These are phyloP conservation scores for Marvania coccoides DNA, from an alignment of 139 green algal genomes.

Conservation along the genomic window DNA sequence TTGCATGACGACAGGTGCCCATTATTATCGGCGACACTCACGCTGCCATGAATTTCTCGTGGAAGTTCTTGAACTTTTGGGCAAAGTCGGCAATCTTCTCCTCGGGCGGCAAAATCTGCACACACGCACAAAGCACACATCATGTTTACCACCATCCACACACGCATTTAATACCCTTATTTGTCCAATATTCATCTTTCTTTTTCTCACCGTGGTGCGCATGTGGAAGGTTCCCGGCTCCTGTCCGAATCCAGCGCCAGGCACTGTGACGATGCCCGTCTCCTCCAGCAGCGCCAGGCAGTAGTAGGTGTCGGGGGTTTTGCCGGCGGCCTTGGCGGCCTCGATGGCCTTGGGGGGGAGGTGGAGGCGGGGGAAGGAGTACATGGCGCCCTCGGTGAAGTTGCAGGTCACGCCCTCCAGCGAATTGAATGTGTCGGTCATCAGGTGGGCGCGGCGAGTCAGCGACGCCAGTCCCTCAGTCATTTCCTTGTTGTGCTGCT, in stretches of 20 bases:
- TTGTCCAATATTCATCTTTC: slow-evolving; percentile 6
- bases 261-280: slow-evolving; percentile 90
- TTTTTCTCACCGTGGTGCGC: slow-evolving; percentile 91
- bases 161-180: no score
- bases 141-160: no score
- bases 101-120: slow-evolving; percentile 10
- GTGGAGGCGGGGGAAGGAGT: slow-evolving; percentile 68
- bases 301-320: slow-evolving; percentile 89
- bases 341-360: slow-evolving; percentile 58
- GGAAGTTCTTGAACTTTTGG: slow-evolving; percentile 71
- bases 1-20: no score
- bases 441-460: slow-evolving; percentile 62
- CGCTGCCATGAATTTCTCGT: slow-evolving; percentile 60
- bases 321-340: slow-evolving; percentile 65
- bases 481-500: slow-evolving; percentile 60
- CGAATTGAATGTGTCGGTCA: slow-evolving; percentile 76
- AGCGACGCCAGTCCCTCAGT: slow-evolving; percentile 56
- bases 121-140: no score
- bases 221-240: slow-evolving; percentile 85
- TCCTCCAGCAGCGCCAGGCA: slow-evolving; percentile 78
- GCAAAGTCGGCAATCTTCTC: slow-evolving; percentile 61
- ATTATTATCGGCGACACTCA: no score
- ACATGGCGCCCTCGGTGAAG: slow-evolving; percentile 79
- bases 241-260: slow-evolving; percentile 84
- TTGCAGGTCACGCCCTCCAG: slow-evolving; percentile 88